Conservation (phyloP, 192 early-diverging fungal genomes). For the Haplosporangium gracile region DNA sequence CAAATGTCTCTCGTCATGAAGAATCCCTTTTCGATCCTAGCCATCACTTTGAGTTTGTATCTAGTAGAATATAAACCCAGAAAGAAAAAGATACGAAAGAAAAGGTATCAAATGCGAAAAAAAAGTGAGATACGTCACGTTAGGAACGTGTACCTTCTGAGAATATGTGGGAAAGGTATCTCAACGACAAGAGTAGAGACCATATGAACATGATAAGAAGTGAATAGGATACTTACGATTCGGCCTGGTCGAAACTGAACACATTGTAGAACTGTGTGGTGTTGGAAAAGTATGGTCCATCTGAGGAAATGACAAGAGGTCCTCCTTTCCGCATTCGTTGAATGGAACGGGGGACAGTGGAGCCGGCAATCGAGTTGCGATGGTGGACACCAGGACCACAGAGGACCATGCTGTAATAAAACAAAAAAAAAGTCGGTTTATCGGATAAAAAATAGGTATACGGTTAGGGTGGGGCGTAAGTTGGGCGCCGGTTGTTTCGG, state of each 20-base stretch:
- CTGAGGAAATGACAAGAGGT: constrained; percentile 63
- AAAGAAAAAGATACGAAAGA: constrained; percentile 15
- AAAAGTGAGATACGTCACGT: background rate
- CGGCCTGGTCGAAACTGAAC: constrained; percentile 69
- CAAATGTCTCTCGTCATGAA: constrained; percentile 85
- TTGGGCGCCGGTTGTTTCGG: no score
- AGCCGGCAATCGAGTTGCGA: constrained; percentile 52
- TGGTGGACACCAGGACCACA: constrained; percentile 36
- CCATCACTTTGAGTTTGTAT: constrained; percentile 71
- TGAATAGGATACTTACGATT: constrained; percentile 53
- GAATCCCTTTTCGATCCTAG: constrained; percentile 89
- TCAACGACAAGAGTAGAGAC: background rate
- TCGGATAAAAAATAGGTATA: background rate
- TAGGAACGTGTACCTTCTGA: background rate
- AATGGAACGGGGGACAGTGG: constrained; percentile 20
- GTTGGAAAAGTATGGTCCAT: constrained; percentile 77
- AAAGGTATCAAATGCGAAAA: background rate
- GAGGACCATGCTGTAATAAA: background rate
- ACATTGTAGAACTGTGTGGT: constrained; percentile 75
- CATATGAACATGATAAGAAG: background rate
- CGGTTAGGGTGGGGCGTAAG: background rate
- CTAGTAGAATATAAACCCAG: constrained; percentile 22
- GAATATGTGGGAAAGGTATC: background rate
- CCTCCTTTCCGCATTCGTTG: constrained; percentile 38
- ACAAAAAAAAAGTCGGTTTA: constrained; percentile 2